These are phyloP conservation scores for Phlyctochytrium planicorne DNA, from an alignment of 192 early-diverging fungal species.

Conservation along the genomic window DNA sequence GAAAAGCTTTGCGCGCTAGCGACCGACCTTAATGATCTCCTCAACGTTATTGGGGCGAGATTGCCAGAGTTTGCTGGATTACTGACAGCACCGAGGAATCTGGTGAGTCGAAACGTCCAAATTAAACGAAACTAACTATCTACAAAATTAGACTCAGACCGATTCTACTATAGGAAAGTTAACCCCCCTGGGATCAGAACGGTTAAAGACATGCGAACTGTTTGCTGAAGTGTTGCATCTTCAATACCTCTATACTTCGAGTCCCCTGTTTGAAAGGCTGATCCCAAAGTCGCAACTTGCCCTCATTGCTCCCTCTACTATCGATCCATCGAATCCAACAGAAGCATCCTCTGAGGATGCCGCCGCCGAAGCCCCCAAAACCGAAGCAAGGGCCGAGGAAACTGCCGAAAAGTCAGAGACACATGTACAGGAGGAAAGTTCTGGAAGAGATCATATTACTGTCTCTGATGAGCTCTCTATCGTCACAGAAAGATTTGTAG, in stretches of 20 bases:
- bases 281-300: constrained; percentile 1
- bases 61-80: constrained; percentile 76
- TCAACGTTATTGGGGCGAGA: constrained; percentile 77
- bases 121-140: no score
- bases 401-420: neutral
- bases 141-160: constrained; percentile 54
- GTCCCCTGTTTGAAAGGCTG: constrained; percentile 57
- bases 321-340: neutral
- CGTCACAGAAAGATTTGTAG: constrained; percentile 50
- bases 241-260: constrained; percentile 59
- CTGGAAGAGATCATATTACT: constrained; percentile 2
- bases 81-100: constrained; percentile 70
- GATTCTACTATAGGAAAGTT: constrained; percentile 79
- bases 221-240: constrained; percentile 97
- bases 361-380: neutral
- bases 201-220: constrained; percentile 94
- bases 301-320: neutral
- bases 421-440: constrained; percentile 14
- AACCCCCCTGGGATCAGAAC: constrained; percentile 88
- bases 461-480: constrained; percentile 56
- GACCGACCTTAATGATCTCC: constrained; percentile 86
- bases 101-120: constrained; percentile 59
- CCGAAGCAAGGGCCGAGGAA: neutral
- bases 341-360: constrained; percentile 1
- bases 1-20: constrained; percentile 54